A percentile compares a stretch with the other conserved stretches of the same genome.
phyloP scores from a whole-genome alignment of 345 rosid genomes.

The Ricinus communis region DNA sequence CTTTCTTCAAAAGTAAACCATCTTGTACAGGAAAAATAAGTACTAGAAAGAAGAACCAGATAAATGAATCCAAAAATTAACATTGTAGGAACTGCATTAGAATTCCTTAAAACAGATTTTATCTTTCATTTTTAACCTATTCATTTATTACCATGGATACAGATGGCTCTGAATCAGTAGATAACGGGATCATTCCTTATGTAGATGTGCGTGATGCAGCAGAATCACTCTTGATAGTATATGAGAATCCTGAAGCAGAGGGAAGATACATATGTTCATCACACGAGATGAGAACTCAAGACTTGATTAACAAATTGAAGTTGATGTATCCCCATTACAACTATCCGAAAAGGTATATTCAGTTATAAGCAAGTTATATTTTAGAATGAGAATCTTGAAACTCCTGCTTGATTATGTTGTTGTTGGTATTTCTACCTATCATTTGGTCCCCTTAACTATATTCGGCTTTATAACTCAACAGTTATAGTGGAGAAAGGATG shows the following conservation, averaged over 20 bases:
- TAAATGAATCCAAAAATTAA: neutral
- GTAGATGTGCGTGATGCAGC: conserved; percentile 54
- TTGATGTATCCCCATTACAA: conserved; percentile 41
- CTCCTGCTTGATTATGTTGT: neutral
- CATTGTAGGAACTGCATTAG: neutral
- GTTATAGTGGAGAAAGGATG: conserved; percentile 20
- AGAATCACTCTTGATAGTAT: conserved; percentile 46
- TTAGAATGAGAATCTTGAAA: neutral
- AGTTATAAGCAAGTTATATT: neutral
- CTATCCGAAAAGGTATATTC: conserved; percentile 39
- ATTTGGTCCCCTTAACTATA: neutral
- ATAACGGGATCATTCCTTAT: conserved; percentile 29
- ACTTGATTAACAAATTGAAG: conserved; percentile 35
- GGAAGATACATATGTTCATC: conserved; percentile 51
- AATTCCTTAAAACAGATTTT: neutral
- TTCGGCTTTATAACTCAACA: conserved; percentile 10
- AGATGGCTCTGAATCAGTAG: conserved; percentile 40
- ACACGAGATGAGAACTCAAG: conserved; percentile 22
- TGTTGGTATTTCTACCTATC: too few species aligned
- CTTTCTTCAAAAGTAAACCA: too few species aligned
- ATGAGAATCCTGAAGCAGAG: conserved; percentile 41
- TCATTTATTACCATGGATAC: neutral
- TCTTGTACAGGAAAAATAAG: too few species aligned
- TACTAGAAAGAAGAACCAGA: neutral
- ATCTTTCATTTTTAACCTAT: neutral